These are phyloP conservation scores for Clitopilus hobsonii DNA, from an alignment of 768 basidiomycete species.

Conservation along the genomic window DNA sequence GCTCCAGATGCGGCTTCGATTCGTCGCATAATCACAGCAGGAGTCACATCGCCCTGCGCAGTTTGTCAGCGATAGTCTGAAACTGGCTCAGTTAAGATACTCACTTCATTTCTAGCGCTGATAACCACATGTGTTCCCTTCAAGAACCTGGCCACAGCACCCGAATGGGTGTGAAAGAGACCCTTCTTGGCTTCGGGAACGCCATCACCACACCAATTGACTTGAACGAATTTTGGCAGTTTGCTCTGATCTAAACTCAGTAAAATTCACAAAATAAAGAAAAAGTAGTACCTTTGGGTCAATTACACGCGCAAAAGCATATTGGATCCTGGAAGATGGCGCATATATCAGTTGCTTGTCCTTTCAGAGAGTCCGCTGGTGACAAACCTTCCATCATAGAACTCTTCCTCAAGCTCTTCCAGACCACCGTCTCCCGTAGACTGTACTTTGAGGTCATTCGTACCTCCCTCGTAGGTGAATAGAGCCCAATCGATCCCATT, in stretches of 20 bases:
- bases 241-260: conserved; percentile 46
- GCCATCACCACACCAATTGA: conserved; percentile 97
- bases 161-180: conserved; percentile 84
- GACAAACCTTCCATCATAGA: conserved; percentile 84
- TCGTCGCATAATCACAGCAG: conserved; percentile 75
- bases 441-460: conserved; percentile 87
- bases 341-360: conserved; percentile 7
- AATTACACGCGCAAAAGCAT: conserved; percentile 81
- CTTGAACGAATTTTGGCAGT: conserved; percentile 88
- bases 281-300: conserved; percentile 66
- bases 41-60: conserved; percentile 67
- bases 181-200: conserved; percentile 93
- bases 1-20: conserved; percentile 90
- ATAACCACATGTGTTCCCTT: conserved; percentile 84
- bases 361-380: background rate
- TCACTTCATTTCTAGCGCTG: conserved; percentile 78
- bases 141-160: conserved; percentile 74
- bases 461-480: conserved; percentile 75
- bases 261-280: background rate
- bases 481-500: conserved; percentile 72
- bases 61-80: background rate
- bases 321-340: conserved; percentile 68
- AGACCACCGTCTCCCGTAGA: conserved; percentile 82
- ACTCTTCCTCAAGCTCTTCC: conserved; percentile 90
- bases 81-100: background rate